Base-by-base conservation (phyloP, 306 rosid genomes). In the Hippophae gyantsensis region DNA sequence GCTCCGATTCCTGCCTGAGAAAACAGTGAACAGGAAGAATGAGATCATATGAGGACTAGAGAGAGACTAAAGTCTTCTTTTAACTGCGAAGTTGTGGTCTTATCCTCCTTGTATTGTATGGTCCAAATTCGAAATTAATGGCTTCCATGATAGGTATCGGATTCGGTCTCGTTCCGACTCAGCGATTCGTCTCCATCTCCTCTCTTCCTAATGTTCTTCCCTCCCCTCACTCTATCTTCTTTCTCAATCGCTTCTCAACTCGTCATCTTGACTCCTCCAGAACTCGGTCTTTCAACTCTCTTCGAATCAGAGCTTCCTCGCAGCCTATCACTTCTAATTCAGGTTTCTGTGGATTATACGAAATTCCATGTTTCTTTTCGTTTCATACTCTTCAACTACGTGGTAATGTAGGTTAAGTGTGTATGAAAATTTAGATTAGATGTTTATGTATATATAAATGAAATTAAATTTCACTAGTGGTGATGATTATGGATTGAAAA, bases 61-160 rank as follows among this genome's bases (percentile, higher is more conserved):
- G 38, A 32, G 4, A 32, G 5, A 4, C 38, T 32, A 32, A 32
- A 32, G 5, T 32, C 38, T 32, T 32, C 38, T 25, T 26, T 23
- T 51, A 49, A 49, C 53, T 49, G 18, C 53, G 14, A 3, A 42
- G 27, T 3, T 10, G 11, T 12, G 5, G 38, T 32, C 38, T 32
- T 32, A 32, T 32, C 38, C 38, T 32, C 38, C 3, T 32, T 32
- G 38, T 45, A 53, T 77, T 89, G 86, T 86, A 81, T 76, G 97
- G 97, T 89, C 97, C 74, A 72, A 64, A 79, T 71, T 74, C 57
- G 66, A 81, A 76, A 85, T 78, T 74, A 63, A 57, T 56, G 25
- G 68, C 83, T 71, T 50, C 76, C 38, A 78, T 66, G 97, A 83
- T 80, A 79, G 87, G 84, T 78, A 67, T 65, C 54, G 67, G 70